Conservation (phyloP, 73 alveolate genomes). For the Breviolum minutum region DNA sequence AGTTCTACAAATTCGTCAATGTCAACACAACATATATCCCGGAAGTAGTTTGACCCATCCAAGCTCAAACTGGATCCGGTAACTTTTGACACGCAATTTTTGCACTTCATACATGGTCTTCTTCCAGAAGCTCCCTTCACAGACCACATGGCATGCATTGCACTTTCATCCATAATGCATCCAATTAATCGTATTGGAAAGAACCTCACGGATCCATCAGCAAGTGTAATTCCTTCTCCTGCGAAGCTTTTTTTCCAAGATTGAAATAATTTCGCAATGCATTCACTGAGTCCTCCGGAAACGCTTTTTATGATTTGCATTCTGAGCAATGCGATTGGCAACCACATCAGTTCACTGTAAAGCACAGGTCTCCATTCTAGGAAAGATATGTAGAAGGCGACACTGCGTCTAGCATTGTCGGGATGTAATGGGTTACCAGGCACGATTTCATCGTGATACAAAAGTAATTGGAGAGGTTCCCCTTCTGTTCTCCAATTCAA, state of each 20-base stretch:
- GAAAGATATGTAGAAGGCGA: background rate
- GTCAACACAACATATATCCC: background rate
- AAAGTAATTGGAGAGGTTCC: background rate
- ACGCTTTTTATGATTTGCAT: background rate
- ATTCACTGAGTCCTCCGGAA: background rate
- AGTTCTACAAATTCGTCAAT: background rate
- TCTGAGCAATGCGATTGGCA: background rate
- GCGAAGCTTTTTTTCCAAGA: background rate
- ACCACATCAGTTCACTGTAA: background rate
- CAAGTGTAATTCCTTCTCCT: background rate
- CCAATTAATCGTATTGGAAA: background rate
- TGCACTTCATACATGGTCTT: background rate
- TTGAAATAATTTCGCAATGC: background rate
- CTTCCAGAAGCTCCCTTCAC: background rate
- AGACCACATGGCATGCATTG: background rate
- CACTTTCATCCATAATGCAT: background rate
- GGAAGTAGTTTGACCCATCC: background rate
- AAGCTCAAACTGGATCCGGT: background rate
- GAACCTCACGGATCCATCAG: background rate
- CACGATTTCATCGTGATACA: background rate
- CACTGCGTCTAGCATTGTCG: background rate
- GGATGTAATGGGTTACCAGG: conserved; percentile 6
- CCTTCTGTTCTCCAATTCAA: background rate
- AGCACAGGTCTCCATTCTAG: background rate
- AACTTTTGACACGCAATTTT: background rate